Evolutionary conservation across 176 grass and related monocot species (phyloP).

Genomic region (Carex kokanica): DNA sequence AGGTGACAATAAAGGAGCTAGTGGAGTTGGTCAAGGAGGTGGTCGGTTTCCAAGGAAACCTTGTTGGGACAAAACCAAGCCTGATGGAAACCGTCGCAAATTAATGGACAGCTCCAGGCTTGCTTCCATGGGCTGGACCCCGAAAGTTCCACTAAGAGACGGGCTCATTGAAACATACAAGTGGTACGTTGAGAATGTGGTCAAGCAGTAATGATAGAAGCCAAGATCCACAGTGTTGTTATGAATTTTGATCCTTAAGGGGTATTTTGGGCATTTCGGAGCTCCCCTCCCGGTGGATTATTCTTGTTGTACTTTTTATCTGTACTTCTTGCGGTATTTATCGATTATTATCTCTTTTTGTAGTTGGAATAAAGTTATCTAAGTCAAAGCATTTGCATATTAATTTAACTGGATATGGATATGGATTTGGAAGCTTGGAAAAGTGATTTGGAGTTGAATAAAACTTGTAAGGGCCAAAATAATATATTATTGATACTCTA

Average conservation of each 20-base stretch:
- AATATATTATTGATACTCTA: background rate
- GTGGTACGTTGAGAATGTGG: conserved; percentile 37
- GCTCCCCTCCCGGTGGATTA: background rate
- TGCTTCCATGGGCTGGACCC: conserved; percentile 49
- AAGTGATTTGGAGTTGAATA: background rate
- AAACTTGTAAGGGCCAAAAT: background rate
- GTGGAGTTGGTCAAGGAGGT: conserved; percentile 61
- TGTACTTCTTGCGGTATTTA: conserved; percentile 9
- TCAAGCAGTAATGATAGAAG: background rate
- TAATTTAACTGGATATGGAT: background rate
- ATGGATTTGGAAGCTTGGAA: background rate
- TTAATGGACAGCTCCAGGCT: conserved; percentile 63
- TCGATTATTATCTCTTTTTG: background rate
- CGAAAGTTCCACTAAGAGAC: conserved; percentile 48
- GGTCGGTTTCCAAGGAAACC: conserved; percentile 41
- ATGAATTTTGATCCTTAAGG: background rate
- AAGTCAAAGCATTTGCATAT: conserved; percentile 2
- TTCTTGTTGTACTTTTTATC: background rate
- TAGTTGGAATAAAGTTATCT: conserved; percentile 8
- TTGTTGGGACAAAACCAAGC: conserved; percentile 53
- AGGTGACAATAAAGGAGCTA: conserved; percentile 46
- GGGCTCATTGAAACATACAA: conserved; percentile 45
- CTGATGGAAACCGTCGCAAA: conserved; percentile 46
- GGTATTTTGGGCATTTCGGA: background rate
- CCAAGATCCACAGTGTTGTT: background rate